phyloP scores from a whole-genome alignment of 371 early-diverging fungal species.

The Circinella minor region DNA sequence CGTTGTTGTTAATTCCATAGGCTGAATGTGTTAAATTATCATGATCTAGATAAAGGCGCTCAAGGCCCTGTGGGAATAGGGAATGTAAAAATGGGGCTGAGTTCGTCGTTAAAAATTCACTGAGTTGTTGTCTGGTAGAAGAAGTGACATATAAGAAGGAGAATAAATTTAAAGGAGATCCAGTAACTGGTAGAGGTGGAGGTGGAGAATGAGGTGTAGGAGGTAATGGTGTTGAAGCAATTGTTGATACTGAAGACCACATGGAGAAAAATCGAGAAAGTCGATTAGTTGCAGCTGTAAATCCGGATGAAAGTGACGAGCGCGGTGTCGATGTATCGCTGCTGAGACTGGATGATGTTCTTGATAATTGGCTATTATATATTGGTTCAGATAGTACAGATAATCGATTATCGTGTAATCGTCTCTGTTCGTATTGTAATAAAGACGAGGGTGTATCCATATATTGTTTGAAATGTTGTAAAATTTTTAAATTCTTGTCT shows the following conservation, averaged over 20 bases:
- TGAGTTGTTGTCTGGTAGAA: conserved; percentile 26
- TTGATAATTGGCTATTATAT: background rate
- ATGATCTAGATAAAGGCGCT: conserved; percentile 44
- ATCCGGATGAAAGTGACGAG: conserved; percentile 7
- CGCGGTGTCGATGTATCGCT: background rate
- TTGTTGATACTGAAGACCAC: conserved; percentile 5
- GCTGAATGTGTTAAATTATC: conserved; percentile 43
- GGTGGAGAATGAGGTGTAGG: conserved; percentile 13
- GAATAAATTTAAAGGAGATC: conserved; percentile 1
- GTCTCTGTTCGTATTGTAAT: conserved; percentile 26
- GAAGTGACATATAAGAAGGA: conserved; percentile 16
- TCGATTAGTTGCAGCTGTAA: background rate
- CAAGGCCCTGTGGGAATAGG: conserved; percentile 33
- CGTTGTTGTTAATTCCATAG: conserved; percentile 19
- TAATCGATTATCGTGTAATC: background rate
- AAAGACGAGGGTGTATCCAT: conserved; percentile 36
- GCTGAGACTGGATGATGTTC: background rate
- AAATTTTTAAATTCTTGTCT: conserved; percentile 18
- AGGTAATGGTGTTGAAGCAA: conserved; percentile 3
- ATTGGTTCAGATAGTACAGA: background rate
- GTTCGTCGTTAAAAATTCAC: conserved; percentile 22
- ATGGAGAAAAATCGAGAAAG: conserved; percentile 15
- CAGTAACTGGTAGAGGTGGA: conserved; percentile 9
- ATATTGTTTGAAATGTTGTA: conserved; percentile 19
- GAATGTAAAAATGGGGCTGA: conserved; percentile 25